Evolutionary conservation across 2,329 filamentous ascomycete genomes (phyloP).

Genomic region (Nemania diffusa): DNA sequence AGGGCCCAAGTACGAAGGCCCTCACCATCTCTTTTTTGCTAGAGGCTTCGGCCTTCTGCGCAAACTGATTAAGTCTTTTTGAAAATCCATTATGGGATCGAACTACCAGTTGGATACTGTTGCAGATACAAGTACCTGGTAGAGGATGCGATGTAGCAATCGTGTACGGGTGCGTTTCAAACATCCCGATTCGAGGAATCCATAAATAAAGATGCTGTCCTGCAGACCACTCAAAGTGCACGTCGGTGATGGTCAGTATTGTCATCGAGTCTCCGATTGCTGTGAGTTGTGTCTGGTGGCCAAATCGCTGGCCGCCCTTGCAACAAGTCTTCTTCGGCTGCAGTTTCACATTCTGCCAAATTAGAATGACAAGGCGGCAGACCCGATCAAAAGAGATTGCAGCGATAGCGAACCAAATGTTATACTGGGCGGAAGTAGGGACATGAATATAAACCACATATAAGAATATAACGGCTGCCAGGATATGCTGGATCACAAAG

Average conservation of each 20-base stretch:
- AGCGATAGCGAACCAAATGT: constrained; percentile 73
- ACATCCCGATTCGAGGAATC: constrained; percentile 63
- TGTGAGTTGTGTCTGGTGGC: constrained; percentile 62
- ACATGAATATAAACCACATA: constrained; percentile 73
- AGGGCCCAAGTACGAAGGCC: constrained; percentile 66
- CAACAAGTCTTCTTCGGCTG: constrained; percentile 55
- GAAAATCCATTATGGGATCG: constrained; percentile 68
- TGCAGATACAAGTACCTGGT: constrained; percentile 64
- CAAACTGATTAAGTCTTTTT: constrained; percentile 60
- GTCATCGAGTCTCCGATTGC: constrained; percentile 64
- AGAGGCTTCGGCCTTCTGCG: constrained; percentile 50
- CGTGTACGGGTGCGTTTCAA: constrained; percentile 71
- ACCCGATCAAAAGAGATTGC: constrained; percentile 71
- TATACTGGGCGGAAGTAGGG: constrained; percentile 66
- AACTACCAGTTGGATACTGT: constrained; percentile 68
- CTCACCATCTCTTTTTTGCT: constrained; percentile 51
- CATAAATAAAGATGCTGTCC: constrained; percentile 71
- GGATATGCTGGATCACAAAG: constrained; percentile 75
- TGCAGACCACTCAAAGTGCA: constrained; percentile 67
- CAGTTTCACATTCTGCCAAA: constrained; percentile 64
- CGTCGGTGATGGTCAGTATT: constrained; percentile 68
- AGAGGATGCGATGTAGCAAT: constrained; percentile 66
- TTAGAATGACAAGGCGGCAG: constrained; percentile 59
- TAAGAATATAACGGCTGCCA: constrained; percentile 69
- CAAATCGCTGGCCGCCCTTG: constrained; percentile 60